Percentiles rank a stretch among this genome's conserved stretches.
These are phyloP conservation scores for Aristolochia californica DNA, from an alignment of 164 flowering plant genomes.

Conservation along the genomic window DNA sequence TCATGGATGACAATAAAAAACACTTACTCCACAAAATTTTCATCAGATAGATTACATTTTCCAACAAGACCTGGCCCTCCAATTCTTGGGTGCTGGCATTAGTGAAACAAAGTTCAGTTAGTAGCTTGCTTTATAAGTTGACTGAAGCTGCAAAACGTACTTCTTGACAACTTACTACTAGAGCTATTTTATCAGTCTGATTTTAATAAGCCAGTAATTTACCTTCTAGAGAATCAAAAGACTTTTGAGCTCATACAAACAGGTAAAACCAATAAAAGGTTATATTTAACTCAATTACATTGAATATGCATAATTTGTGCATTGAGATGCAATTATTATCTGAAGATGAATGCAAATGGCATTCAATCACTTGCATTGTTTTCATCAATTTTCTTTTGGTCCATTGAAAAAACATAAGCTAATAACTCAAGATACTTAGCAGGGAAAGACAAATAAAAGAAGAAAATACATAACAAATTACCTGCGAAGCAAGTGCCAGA, in stretches of 20 bases:
- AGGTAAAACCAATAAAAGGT: no score
- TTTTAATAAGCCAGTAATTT: no score
- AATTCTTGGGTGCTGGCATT: conserved; percentile 52
- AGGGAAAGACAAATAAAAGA: background rate
- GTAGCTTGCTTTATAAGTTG: conserved; percentile 4
- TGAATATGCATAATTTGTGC: no score
- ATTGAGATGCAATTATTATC: no score
- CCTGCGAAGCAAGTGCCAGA: conserved; percentile 81
- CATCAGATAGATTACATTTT: conserved; percentile 42
- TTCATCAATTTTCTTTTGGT: no score
- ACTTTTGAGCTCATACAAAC: no score
- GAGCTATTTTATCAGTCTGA: no score
- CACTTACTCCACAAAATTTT: conserved; percentile 60
- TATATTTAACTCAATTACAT: no score
- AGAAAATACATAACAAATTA: conserved; percentile 5
- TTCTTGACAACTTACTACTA: no score
- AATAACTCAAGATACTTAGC: background rate
- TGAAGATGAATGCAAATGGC: no score
- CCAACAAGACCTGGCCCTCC: conserved; percentile 99
- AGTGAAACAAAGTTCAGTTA: conserved; percentile 3
- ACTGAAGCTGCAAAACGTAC: background rate
- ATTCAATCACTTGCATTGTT: no score
- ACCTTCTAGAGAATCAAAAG: no score
- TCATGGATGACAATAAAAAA: background rate
- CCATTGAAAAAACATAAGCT: conserved; percentile 1